Base-by-base conservation (phyloP, 1,139 yeast species). In the Taiozyma sp. region DNA sequence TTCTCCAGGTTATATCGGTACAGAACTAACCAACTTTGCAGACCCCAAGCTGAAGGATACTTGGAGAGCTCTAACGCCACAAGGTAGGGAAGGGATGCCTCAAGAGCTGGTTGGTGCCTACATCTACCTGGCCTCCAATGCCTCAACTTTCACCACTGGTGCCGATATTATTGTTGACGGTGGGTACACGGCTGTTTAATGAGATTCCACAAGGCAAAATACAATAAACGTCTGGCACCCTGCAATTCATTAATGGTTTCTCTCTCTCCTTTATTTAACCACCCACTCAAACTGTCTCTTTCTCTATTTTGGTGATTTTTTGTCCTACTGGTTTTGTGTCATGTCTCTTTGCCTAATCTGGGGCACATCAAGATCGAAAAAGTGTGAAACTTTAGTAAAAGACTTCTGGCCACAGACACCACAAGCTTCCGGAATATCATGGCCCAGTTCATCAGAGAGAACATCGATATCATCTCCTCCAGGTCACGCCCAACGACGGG, bases 21-120 rank as follows among this genome's bases (percentile, higher is more conserved):
- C 93, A 8, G 89, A 85, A 56, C 76, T 87, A 57, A 79, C 88
- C 9, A 82, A 80, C 65, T 80, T 80, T 61, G 77, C 82, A 8
- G 79, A 81, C 45, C 61, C 67, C 54, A 83, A 79, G 40, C 70
- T 76, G 52, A 81, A 81, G 64, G 70, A 74, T 56, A 71, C 75
- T 55, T 86, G 93, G 95, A 78, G 81, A 79, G 72, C 77, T 46
- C 69, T 86, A 68, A 87, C 81, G 51, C 97, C 97, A 40, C 66
- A 87, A 74, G 96, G 96, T 40, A 83, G 96, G 72, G 92, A 87
- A 65, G 88, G 86, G 46, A 71, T 79, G 51, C 81, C 96, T 32
- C 81, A 81, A 61, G 97, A 90, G 68, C 74, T 91, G 60, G 90
- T 84, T 19, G 96, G 96, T 53, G 96, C 96, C 7, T 91, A 88